Evolutionary conservation across 2,329 filamentous ascomycete species (phyloP).

Genomic region (Botrytis elliptica): DNA sequence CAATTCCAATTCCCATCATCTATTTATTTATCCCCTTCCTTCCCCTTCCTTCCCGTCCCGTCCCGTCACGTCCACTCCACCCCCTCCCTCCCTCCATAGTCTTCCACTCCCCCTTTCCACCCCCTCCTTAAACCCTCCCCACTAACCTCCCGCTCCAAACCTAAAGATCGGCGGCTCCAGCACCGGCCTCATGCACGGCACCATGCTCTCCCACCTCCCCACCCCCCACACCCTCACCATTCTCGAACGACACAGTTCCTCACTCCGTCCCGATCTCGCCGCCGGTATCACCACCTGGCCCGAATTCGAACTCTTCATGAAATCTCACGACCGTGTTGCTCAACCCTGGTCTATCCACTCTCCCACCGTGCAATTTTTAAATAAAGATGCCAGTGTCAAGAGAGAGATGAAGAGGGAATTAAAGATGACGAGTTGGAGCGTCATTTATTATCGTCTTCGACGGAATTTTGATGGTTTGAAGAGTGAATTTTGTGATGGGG

Average conservation of each 20-base stretch:
- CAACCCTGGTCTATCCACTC: conserved; percentile 12
- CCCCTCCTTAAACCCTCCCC: neutral
- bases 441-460: conserved; percentile 28
- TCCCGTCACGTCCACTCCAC: no score
- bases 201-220: conserved; percentile 24
- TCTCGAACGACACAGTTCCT: conserved; percentile 23
- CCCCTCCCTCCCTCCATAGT: no score
- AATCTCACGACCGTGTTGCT: neutral
- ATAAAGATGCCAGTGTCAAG: conserved; percentile 24
- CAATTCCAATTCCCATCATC: neutral
- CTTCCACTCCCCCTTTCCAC: no score
- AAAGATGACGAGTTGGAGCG: conserved; percentile 27
- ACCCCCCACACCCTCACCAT: conserved; percentile 25
- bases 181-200: conserved; percentile 27
- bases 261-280: conserved; percentile 24
- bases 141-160: neutral
- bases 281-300: conserved; percentile 27
- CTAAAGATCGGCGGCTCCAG: conserved; percentile 29
- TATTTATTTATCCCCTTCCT: neutral
- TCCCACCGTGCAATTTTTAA: conserved; percentile 21
- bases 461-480: conserved; percentile 30
- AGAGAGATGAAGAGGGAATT: neutral
- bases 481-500: conserved; percentile 20
- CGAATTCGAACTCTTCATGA: conserved; percentile 19
- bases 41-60: neutral